Evolutionary conservation across 805 yeast species (phyloP).

Genomic region (Cyberlindnera meyerae): DNA sequence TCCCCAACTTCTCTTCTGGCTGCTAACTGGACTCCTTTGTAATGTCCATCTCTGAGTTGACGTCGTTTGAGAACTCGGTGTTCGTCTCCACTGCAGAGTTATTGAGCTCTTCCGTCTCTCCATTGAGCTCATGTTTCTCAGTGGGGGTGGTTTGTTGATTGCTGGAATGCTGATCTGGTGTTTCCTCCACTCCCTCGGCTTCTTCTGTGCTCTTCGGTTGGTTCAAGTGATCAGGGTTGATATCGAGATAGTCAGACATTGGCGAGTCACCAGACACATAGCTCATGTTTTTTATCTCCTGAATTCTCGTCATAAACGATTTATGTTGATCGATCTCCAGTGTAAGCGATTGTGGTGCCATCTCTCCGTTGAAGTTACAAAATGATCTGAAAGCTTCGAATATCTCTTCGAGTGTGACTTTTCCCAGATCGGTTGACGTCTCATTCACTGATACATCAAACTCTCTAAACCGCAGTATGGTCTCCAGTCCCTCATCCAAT

Average conservation of each 20-base stretch:
- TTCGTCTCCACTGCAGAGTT: too few relatives aligned
- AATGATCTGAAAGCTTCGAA: slow-evolving; percentile 13
- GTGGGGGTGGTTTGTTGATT: too few relatives aligned
- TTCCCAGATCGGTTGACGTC: slow-evolving; percentile 17
- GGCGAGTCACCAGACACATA: not conserved
- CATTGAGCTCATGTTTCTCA: too few relatives aligned
- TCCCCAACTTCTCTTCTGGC: too few relatives aligned
- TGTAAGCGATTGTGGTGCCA: slow-evolving; percentile 11
- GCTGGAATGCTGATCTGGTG: too few relatives aligned
- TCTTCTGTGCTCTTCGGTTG: not conserved
- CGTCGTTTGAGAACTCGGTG: too few relatives aligned
- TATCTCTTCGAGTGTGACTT: slow-evolving; percentile 17
- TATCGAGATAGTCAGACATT: too few relatives aligned
- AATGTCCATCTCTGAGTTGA: too few relatives aligned
- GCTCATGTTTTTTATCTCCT: slow-evolving; percentile 9
- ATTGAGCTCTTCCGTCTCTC: too few relatives aligned
- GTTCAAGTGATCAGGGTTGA: too few relatives aligned
- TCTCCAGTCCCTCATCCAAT: slow-evolving; percentile 19
- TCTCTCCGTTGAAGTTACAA: slow-evolving; percentile 3
- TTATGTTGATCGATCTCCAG: slow-evolving; percentile 13
- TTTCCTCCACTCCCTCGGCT: not conserved
- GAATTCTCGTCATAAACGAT: slow-evolving; percentile 14
- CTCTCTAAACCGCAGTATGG: slow-evolving; percentile 18
- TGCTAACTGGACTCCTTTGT: too few relatives aligned
- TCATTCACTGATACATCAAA: slow-evolving; percentile 17